Conservation (phyloP, 1,284 basidiomycete genomes). For the Moesziomyces parantarcticus region DNA sequence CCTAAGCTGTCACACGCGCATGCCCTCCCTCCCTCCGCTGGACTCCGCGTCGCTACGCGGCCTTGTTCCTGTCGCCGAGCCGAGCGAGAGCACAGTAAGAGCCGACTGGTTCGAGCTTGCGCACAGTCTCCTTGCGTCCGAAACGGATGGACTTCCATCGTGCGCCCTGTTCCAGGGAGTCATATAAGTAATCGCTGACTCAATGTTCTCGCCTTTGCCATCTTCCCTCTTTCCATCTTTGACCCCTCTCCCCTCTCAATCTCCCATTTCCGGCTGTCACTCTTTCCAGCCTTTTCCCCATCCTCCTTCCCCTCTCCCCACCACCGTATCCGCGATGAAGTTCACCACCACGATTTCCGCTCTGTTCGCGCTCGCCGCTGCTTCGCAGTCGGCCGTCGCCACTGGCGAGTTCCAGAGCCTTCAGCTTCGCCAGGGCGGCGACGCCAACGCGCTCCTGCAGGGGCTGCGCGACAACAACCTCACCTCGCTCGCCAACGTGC, state of each 20-base stretch:
- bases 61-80: background rate
- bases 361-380: slow-evolving; percentile 17
- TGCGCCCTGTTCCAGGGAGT: background rate
- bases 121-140: background rate
- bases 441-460: slow-evolving; percentile 43
- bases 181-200: slow-evolving; percentile 25
- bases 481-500: slow-evolving; percentile 42
- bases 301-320: slow-evolving; percentile 2
- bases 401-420: slow-evolving; percentile 31
- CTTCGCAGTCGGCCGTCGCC: slow-evolving; percentile 13
- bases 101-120: background rate
- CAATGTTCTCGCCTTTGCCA: background rate
- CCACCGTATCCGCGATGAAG: slow-evolving; percentile 22
- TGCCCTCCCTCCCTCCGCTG: background rate
- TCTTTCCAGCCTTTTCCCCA: slow-evolving; percentile 36
- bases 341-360: slow-evolving; percentile 20
- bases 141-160: background rate
- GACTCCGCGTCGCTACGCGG: background rate
- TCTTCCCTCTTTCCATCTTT: slow-evolving; percentile 5
- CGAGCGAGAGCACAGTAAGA: too few species aligned
- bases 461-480: slow-evolving; percentile 47
- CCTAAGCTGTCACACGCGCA: slow-evolving; percentile 1
- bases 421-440: slow-evolving; percentile 38
- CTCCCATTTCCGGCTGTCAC: slow-evolving; percentile 24
- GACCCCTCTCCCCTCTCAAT: slow-evolving; percentile 11